Base-by-base conservation (phyloP, 805 yeast genomes). In the Nakazawaea wyomingensis region DNA sequence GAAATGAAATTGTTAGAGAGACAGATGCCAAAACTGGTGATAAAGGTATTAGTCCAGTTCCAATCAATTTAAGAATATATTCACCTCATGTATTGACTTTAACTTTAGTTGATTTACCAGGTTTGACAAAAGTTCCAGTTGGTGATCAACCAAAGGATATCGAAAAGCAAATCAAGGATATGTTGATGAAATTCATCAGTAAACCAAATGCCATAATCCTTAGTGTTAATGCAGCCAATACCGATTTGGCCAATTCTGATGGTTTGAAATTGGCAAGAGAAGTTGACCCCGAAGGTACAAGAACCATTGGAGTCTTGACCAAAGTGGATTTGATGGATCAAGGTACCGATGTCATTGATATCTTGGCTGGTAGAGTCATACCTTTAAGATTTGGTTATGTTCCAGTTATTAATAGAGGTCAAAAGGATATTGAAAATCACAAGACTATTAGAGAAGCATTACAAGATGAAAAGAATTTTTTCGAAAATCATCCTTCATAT, bases 71-170 rank as follows among this genome's bases (percentile, higher is more conserved):
- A 60, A 82, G 96, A 61, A 84, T 93, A 48, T 90, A 76, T 65
- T 88, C 96, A 20, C 98, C 99, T 18, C 89, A 88, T 54, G 98
- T 91, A 36, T 72, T 91, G 51, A 90, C 96, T 16, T 76, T 91
- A 60, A 93, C 99, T 6, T 74, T 93, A 55, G 97, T 93, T 32
- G 99, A 93, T 67, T 75, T 93, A 56, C 99, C 99, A 8, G 99
- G 99, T 48, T 76, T 93, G 57, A 93, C 99, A 32, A 93, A 93
- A 62, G 99, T 93, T 30, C 99, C 99, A 4, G 96, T 93, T 44
- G 99, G 99, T 39, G 99, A 93, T 66, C 99, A 93, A 66, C 99
- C 99, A 43, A 84, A 85, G 55, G 99, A 93, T 64, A 93, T 93
- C 52, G 99, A 93, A 68, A 80, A 76, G 51, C 97, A 88, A 66